phyloP scores from a whole-genome alignment of 1,284 basidiomycete genomes.

The Inonotus obliquus region DNA sequence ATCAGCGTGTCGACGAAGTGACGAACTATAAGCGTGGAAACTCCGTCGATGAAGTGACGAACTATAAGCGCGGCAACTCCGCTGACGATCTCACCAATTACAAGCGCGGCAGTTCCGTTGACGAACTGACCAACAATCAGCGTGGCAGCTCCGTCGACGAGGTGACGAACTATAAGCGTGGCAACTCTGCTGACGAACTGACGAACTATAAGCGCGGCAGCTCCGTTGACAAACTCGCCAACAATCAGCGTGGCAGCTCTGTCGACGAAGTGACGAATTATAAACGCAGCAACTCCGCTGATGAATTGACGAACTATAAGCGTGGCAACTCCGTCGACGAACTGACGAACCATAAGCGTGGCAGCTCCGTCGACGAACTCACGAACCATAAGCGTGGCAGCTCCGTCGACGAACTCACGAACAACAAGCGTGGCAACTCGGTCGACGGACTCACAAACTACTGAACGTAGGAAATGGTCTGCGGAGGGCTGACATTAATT shows the following conservation, averaged over 20 bases:
- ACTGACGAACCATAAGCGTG: neutral
- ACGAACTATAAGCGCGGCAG: neutral
- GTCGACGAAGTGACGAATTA: neutral
- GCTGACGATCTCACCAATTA: neutral
- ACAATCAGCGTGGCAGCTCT: neutral
- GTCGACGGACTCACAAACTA: neutral
- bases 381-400: neutral
- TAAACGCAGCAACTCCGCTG: neutral
- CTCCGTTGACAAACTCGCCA: neutral
- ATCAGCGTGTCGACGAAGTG: neutral
- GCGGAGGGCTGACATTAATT: too few species aligned
- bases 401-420: neutral
- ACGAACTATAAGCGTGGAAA: neutral
- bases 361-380: neutral
- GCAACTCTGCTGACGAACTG: neutral
- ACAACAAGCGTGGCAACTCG: neutral
- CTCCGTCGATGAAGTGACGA: neutral
- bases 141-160: neutral
- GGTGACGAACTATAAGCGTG: neutral
- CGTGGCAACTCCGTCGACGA: neutral
- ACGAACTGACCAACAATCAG: neutral
- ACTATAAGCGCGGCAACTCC: neutral
- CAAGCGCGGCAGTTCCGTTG: neutral
- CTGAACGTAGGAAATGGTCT: neutral
- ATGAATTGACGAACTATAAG: neutral